Percentiles rank a stretch among this genome's conserved stretches.
Conservation (phyloP, 225 moss, liverwort and hornwort genomes). For the Physcomitrium patens region DNA sequence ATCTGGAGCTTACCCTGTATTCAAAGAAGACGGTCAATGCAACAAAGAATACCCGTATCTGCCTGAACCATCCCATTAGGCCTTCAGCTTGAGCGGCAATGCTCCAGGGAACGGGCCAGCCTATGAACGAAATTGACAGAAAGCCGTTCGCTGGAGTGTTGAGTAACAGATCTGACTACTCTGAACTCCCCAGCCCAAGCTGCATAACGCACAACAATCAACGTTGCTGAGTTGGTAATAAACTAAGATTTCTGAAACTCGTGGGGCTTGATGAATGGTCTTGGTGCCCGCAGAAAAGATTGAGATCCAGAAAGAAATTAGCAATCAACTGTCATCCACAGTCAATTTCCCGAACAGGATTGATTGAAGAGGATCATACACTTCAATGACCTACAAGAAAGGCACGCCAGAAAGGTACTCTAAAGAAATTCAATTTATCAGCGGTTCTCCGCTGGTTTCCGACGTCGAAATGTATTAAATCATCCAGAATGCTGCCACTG, state of each 20-base stretch:
- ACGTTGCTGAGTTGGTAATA: slow-evolving; percentile 19
- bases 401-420: too few relatives aligned
- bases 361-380: too few relatives aligned
- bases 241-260: slow-evolving; percentile 6
- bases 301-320: background rate
- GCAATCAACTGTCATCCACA: too few relatives aligned
- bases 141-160: slow-evolving; percentile 20
- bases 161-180: background rate
- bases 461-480: too few relatives aligned
- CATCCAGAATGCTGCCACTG: too few relatives aligned
- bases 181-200: slow-evolving; percentile 26
- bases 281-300: slow-evolving; percentile 8
- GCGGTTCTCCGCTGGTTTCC: too few relatives aligned
- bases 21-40: slow-evolving; percentile 56
- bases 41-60: slow-evolving; percentile 66
- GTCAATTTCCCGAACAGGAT: too few relatives aligned
- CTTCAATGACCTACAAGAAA: too few relatives aligned
- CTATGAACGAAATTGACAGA: slow-evolving; percentile 30
- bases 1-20: slow-evolving; percentile 46
- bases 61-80: slow-evolving; percentile 71
- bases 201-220: slow-evolving; percentile 37
- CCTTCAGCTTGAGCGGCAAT: slow-evolving; percentile 29
- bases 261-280: background rate
- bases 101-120: slow-evolving; percentile 28
- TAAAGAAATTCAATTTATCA: too few relatives aligned